phyloP scores from a whole-genome alignment of 495 filamentous ascomycete genomes.

The Pyrenula massariospora region DNA sequence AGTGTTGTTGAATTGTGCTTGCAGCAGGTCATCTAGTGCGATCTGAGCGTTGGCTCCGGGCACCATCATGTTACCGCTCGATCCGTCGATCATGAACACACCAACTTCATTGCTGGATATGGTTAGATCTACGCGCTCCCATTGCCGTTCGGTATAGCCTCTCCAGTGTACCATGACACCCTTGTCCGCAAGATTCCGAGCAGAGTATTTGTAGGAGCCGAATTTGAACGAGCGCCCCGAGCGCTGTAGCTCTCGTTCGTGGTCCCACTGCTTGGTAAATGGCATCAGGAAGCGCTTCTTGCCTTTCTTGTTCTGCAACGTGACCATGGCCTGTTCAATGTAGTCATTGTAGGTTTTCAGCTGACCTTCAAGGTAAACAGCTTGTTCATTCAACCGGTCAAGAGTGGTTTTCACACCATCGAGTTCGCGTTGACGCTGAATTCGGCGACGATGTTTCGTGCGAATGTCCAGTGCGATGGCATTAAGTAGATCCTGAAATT shows the following conservation, averaged over 20 bases:
- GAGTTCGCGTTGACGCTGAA: conserved; percentile 81
- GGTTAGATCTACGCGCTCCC: conserved; percentile 84
- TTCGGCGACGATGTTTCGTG: conserved; percentile 83
- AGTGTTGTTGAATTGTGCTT: conserved; percentile 92
- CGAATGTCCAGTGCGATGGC: conserved; percentile 94
- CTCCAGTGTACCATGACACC: conserved; percentile 85
- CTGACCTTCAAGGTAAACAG: conserved; percentile 83
- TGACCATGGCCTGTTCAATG: conserved; percentile 97
- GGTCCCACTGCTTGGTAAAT: conserved; percentile 98
- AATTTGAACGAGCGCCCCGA: conserved; percentile 90
- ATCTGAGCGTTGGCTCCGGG: conserved; percentile 86
- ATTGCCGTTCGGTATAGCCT: conserved; percentile 75
- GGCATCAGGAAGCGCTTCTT: conserved; percentile 92
- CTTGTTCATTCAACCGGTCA: conserved; percentile 77
- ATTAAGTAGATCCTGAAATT: conserved; percentile 94
- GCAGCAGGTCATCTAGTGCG: conserved; percentile 83
- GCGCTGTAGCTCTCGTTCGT: conserved; percentile 87
- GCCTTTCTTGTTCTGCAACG: conserved; percentile 94
- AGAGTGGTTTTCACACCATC: conserved; percentile 82
- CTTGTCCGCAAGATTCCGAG: conserved; percentile 78
- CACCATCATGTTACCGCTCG: conserved; percentile 86
- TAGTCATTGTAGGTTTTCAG: conserved; percentile 97
- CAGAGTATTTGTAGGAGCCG: conserved; percentile 92
- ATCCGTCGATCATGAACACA: conserved; percentile 86
- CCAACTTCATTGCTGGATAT: conserved; percentile 92